phyloP scores from a whole-genome alignment of 371 early-diverging fungal genomes.

The Mortierella sp. region DNA sequence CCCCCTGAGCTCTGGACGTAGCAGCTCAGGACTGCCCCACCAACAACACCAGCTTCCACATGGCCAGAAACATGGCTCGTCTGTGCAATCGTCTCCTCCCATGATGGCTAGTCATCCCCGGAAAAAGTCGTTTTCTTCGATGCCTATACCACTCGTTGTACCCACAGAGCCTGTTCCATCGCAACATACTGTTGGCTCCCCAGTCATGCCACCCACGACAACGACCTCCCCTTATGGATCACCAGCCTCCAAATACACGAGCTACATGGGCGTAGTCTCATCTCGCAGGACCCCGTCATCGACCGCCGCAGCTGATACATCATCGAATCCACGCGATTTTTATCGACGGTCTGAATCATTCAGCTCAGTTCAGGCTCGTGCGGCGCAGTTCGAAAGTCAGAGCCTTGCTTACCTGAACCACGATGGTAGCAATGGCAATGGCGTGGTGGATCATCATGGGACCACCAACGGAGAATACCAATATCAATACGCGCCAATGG shows the following conservation, averaged over 20 bases:
- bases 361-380: conserved; percentile 35
- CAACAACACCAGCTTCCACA: conserved; percentile 8
- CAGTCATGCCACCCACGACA: conserved; percentile 14
- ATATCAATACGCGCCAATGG: conserved; percentile 10
- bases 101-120: conserved; percentile 18
- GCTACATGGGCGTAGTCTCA: conserved; percentile 28
- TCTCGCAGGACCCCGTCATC: conserved; percentile 29
- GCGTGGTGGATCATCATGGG: background rate
- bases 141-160: conserved; percentile 20
- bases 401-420: conserved; percentile 18
- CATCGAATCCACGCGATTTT: conserved; percentile 21
- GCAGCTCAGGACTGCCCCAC: conserved; percentile 23
- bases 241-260: conserved; percentile 28
- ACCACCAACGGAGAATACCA: background rate
- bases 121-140: conserved; percentile 43
- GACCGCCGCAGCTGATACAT: conserved; percentile 7
- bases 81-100: conserved; percentile 18
- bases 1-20: conserved; percentile 36
- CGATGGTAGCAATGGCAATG: background rate
- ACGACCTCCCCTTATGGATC: conserved; percentile 39
- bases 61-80: conserved; percentile 9
- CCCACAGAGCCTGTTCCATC: conserved; percentile 15
- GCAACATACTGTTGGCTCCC: conserved; percentile 1
- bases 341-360: conserved; percentile 48
- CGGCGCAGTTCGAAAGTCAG: conserved; percentile 25